Percentiles rank a stretch among this genome's conserved stretches.
Evolutionary conservation across 495 filamentous ascomycete genomes (phyloP).

Genomic region (Xylaria curta): DNA sequence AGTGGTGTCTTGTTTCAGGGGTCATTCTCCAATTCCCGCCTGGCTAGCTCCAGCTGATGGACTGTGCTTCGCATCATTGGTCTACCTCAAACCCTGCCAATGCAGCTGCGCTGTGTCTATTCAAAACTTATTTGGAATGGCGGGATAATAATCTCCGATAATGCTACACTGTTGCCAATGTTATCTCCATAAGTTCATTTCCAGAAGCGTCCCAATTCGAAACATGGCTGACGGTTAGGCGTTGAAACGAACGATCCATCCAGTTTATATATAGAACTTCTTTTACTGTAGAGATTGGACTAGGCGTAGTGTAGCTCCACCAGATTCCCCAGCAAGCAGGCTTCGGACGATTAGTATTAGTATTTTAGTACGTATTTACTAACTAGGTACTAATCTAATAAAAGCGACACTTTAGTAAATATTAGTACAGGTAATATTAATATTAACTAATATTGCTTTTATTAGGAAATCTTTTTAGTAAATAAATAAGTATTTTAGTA

Average conservation of each 20-base stretch:
- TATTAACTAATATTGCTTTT: too few species aligned
- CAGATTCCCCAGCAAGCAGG: too few species aligned
- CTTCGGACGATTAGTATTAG: too few species aligned
- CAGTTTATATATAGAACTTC: constrained; percentile 19
- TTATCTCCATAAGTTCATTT: constrained; percentile 3
- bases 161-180: constrained; percentile 5
- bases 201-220: constrained; percentile 5
- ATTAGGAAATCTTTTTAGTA: too few species aligned
- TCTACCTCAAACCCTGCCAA: background rate
- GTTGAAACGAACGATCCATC: constrained; percentile 15
- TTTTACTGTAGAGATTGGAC: constrained; percentile 18
- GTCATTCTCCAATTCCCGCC: background rate
- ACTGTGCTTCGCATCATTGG: background rate
- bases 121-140: constrained; percentile 7
- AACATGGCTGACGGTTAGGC: background rate
- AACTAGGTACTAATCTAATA: too few species aligned
- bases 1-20: background rate
- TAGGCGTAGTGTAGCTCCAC: background rate
- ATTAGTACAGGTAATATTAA: too few species aligned
- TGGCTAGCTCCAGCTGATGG: background rate
- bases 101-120: background rate
- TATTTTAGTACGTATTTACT: too few species aligned
- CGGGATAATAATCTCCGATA: constrained; percentile 8
- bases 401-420: too few species aligned
- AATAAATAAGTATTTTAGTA: too few species aligned